phyloP scores from a whole-genome alignment of 306 rosid genomes.

The Malus fusca region DNA sequence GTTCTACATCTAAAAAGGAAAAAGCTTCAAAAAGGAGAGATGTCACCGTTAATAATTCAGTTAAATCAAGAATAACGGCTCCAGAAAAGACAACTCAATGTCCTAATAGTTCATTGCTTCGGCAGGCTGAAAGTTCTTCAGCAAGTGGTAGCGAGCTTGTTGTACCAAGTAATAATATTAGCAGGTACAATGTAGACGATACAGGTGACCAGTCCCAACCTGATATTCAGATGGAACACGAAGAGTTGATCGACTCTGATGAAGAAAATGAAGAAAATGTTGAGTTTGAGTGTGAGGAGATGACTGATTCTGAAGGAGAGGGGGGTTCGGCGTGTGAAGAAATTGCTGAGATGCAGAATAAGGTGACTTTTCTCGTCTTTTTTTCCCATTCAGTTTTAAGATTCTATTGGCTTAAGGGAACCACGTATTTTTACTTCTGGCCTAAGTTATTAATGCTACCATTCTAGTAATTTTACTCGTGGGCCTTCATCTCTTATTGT shows the following conservation, averaged over 20 bases:
- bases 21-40: conserved; percentile 31
- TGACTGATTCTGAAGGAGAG: conserved; percentile 95
- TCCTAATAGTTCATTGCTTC: conserved; percentile 15
- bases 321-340: conserved; percentile 68
- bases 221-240: conserved; percentile 90
- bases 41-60: conserved; percentile 23
- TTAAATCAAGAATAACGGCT: conserved; percentile 19
- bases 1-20: conserved; percentile 50
- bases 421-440: too few relatives aligned
- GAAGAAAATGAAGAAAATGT: conserved; percentile 92
- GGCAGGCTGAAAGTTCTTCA: conserved; percentile 30
- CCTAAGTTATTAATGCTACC: too few relatives aligned
- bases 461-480: too few relatives aligned
- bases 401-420: background rate
- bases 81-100: conserved; percentile 23
- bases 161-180: conserved; percentile 29
- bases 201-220: conserved; percentile 68
- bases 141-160: conserved; percentile 26
- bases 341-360: conserved; percentile 39
- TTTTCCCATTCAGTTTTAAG: background rate
- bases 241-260: conserved; percentile 85
- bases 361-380: conserved; percentile 36
- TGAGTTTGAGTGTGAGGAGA: conserved; percentile 93
- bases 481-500: too few relatives aligned
- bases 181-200: conserved; percentile 40